These are phyloP conservation scores for Huntiella omanensis DNA, from an alignment of 2,329 filamentous ascomycete genomes.

Conservation along the genomic window DNA sequence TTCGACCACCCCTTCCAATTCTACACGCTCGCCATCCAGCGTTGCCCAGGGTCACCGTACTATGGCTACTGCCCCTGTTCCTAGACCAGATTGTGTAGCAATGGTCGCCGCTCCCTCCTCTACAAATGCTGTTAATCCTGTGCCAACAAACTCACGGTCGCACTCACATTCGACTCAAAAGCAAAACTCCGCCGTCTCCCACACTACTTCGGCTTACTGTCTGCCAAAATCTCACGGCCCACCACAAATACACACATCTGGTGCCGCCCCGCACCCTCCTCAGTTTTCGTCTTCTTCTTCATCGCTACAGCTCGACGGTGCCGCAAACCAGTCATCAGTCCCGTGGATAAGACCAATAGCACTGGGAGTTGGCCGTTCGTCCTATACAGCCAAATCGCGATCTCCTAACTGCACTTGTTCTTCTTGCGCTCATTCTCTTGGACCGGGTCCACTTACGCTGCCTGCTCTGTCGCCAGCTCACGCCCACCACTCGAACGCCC, in stretches of 20 bases:
- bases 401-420: neutral
- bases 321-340: conserved; percentile 2
- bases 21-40: no score
- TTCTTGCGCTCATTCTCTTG: no score
- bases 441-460: no score
- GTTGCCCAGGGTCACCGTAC: conserved; percentile 1
- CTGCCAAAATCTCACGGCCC: conserved; percentile 2
- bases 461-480: neutral
- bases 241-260: neutral
- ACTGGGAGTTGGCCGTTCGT: neutral
- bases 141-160: conserved; percentile 2
- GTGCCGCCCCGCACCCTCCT: neutral
- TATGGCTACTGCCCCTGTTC: conserved; percentile 8
- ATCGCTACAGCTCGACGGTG: neutral
- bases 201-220: neutral
- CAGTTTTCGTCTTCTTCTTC: neutral
- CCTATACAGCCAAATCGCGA: neutral
- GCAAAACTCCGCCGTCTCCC: neutral
- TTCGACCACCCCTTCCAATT: no score
- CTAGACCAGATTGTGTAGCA: conserved; percentile 5
- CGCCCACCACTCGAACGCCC: neutral
- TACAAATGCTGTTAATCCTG: conserved; percentile 2
- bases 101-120: neutral
- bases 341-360: conserved; percentile 10
- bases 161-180: conserved; percentile 2